phyloP scores from a whole-genome alignment of 495 filamentous ascomycete genomes.

The Neurospora discreta region DNA sequence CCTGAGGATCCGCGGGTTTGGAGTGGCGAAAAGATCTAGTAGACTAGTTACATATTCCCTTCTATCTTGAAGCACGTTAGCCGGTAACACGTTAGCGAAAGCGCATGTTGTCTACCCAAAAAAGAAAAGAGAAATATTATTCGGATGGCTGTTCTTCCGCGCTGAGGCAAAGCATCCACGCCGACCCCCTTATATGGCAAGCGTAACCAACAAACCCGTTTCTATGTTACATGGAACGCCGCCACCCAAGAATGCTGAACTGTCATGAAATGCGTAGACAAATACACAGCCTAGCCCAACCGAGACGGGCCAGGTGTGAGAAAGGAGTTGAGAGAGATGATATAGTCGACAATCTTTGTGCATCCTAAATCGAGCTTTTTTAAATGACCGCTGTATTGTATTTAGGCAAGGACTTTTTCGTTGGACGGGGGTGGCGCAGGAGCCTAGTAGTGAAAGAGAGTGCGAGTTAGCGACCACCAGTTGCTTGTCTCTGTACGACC shows the following conservation, averaged over 20 bases:
- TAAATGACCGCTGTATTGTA: neutral
- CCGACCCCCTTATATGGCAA: slow-evolving; percentile 6
- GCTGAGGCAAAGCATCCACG: slow-evolving; percentile 7
- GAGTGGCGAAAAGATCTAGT: slow-evolving; percentile 6
- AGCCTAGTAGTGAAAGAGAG: slow-evolving; percentile 11
- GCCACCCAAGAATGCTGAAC: slow-evolving; percentile 24
- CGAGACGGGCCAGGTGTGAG: slow-evolving; percentile 9
- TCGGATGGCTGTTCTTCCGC: slow-evolving; percentile 11
- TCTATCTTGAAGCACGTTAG: neutral
- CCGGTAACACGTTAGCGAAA: neutral
- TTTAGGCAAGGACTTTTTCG: slow-evolving; percentile 30
- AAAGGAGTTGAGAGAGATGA: slow-evolving; percentile 30
- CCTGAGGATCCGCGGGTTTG: slow-evolving; percentile 1
- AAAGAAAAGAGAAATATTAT: slow-evolving; percentile 20
- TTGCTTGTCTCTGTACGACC: neutral
- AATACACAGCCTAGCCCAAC: slow-evolving; percentile 18
- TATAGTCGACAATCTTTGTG: slow-evolving; percentile 9
- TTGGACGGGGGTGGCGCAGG: slow-evolving; percentile 26
- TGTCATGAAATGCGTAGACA: slow-evolving; percentile 23
- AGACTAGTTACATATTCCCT: neutral
- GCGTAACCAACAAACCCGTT: slow-evolving; percentile 16
- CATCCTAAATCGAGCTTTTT: neutral
- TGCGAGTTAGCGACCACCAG: neutral
- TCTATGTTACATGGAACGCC: slow-evolving; percentile 33
- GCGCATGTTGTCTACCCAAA: neutral